phyloP scores from a whole-genome alignment of 2,329 filamentous ascomycete species.

The Penicillium freii region DNA sequence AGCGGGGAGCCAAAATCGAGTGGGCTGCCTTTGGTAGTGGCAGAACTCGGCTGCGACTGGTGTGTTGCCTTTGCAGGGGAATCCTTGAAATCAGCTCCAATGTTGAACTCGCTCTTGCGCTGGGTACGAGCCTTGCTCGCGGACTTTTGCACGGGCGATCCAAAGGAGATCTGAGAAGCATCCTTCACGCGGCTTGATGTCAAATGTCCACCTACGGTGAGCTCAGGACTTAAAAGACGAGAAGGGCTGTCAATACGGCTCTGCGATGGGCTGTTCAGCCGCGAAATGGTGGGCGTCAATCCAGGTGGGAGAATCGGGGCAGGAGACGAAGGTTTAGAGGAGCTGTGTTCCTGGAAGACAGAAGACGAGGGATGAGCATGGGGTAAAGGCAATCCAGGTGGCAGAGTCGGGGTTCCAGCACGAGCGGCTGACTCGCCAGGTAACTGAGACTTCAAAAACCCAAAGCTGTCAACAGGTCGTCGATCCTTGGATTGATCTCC shows the following conservation, averaged over 20 bases:
- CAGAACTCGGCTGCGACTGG: slow-evolving; percentile 7
- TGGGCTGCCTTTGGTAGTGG: slow-evolving; percentile 30
- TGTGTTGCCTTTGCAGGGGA: slow-evolving; percentile 6
- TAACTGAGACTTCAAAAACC: slow-evolving; percentile 39
- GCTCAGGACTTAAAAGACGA: slow-evolving; percentile 29
- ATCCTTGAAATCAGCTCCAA: slow-evolving; percentile 20
- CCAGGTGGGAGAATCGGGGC: slow-evolving; percentile 31
- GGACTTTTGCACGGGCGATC: slow-evolving; percentile 41
- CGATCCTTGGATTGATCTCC: slow-evolving; percentile 40
- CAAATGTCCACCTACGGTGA: slow-evolving; percentile 20
- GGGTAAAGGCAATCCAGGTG: slow-evolving; percentile 44
- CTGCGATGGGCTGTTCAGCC: slow-evolving; percentile 32
- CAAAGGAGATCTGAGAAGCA: slow-evolving; percentile 41
- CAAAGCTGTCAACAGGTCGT: slow-evolving; percentile 35
- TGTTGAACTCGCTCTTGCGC: slow-evolving; percentile 21
- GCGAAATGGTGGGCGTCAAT: slow-evolving; percentile 24
- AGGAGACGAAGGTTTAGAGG: slow-evolving; percentile 33
- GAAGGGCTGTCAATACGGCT: slow-evolving; percentile 25
- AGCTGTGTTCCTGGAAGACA: slow-evolving; percentile 33
- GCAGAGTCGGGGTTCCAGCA: slow-evolving; percentile 40
- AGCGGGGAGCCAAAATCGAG: slow-evolving; percentile 36
- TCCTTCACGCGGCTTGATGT: slow-evolving; percentile 30
- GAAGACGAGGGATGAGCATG: slow-evolving; percentile 40
- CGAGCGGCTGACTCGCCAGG: slow-evolving; percentile 34
- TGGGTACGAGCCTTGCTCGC: slow-evolving; percentile 29